These are phyloP conservation scores for Xylaria cubensis DNA, from an alignment of 495 filamentous ascomycete genomes.

Conservation along the genomic window DNA sequence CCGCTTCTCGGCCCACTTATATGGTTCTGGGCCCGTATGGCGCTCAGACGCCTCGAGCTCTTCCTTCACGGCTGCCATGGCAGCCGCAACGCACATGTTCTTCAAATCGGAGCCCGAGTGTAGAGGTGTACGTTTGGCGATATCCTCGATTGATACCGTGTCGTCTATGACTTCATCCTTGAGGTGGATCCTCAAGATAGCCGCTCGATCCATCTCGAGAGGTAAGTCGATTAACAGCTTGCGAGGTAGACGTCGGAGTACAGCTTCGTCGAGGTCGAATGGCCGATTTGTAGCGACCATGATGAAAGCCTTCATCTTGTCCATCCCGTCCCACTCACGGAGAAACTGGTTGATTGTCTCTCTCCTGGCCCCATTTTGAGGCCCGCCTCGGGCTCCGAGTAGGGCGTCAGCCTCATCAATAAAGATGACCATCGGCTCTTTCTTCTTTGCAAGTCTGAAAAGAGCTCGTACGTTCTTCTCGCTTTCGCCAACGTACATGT, in stretches of 20 bases:
- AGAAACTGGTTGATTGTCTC: constrained; percentile 98
- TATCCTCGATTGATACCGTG: constrained; percentile 68
- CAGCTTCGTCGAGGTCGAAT: constrained; percentile 94
- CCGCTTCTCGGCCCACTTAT: constrained; percentile 70
- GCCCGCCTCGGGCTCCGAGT: constrained; percentile 76
- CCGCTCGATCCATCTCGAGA: constrained; percentile 73
- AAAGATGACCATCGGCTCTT: constrained; percentile 93
- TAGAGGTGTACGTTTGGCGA: constrained; percentile 82
- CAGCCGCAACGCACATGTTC: constrained; percentile 89
- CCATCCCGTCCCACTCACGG: constrained; percentile 97
- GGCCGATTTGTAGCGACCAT: constrained; percentile 99
- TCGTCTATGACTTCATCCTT: constrained; percentile 74
- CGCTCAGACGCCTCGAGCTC: constrained; percentile 61
- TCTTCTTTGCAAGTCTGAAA: constrained; percentile 88
- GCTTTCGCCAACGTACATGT: constrained; percentile 95
- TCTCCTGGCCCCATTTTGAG: constrained; percentile 53
- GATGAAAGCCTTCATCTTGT: constrained; percentile 85
- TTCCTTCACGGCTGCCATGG: constrained; percentile 85
- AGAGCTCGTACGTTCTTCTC: constrained; percentile 97
- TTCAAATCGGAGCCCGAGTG: constrained; percentile 98
- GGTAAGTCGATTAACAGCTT: constrained; percentile 89
- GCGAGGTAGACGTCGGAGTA: constrained; percentile 82
- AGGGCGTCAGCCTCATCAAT: constrained; percentile 97
- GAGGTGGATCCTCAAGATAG: constrained; percentile 86
- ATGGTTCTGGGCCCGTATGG: constrained; percentile 55